Conservation (phyloP, 1,284 basidiomycete genomes). For the Bjerkandera adusta region DNA sequence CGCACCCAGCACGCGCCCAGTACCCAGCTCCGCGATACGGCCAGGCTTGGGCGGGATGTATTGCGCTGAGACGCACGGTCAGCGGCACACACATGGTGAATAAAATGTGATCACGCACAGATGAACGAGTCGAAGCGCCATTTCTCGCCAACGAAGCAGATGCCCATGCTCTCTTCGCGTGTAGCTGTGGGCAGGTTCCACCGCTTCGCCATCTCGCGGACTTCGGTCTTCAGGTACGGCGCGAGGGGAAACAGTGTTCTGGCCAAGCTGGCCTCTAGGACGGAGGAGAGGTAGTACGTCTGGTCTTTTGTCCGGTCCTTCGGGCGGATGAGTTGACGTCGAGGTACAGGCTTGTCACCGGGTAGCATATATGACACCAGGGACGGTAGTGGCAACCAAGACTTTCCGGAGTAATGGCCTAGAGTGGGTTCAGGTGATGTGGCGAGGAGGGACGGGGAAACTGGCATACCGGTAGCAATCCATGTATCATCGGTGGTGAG, state of each 20-base stretch:
- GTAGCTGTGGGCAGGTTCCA: slow-evolving; percentile 75
- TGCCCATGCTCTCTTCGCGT: slow-evolving; percentile 89
- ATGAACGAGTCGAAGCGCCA: slow-evolving; percentile 75
- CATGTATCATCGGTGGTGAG: slow-evolving; percentile 48
- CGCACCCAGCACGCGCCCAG: slow-evolving; percentile 52
- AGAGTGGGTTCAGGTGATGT: no score
- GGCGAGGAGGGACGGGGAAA: neutral
- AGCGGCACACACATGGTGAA: slow-evolving; percentile 13
- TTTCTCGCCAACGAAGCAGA: slow-evolving; percentile 94
- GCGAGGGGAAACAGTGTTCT: slow-evolving; percentile 83
- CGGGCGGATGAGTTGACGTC: slow-evolving; percentile 67
- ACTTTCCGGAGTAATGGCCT: no score
- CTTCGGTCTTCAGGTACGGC: slow-evolving; percentile 62
- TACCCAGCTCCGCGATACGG: slow-evolving; percentile 58
- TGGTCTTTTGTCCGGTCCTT: slow-evolving; percentile 84
- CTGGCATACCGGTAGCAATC: slow-evolving; percentile 73
- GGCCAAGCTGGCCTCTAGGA: slow-evolving; percentile 60
- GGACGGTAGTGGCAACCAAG: no score
- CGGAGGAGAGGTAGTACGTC: slow-evolving; percentile 88
- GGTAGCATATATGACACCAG: slow-evolving; percentile 10
- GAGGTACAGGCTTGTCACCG: slow-evolving; percentile 21
- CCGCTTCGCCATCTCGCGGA: slow-evolving; percentile 74
- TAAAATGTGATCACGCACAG: slow-evolving; percentile 42
- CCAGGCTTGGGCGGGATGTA: slow-evolving; percentile 75
- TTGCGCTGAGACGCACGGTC: slow-evolving; percentile 52